These are phyloP conservation scores for Blepharisma undulans DNA, from an alignment of 169 alveolate species.

Conservation along the genomic window DNA sequence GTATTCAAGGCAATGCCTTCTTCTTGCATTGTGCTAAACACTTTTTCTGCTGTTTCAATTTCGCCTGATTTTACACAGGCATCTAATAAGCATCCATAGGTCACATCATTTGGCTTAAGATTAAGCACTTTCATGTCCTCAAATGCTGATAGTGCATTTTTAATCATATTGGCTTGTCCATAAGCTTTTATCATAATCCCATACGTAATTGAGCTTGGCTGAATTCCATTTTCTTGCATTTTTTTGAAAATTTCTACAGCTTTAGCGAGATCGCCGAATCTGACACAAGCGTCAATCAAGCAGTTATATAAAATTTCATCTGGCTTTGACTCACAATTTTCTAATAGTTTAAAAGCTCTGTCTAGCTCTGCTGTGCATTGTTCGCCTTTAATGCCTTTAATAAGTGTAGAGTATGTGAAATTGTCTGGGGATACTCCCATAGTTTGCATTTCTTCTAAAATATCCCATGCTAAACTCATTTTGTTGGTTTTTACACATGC, in stretches of 20 bases:
- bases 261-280: slow-evolving; percentile 71
- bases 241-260: slow-evolving; percentile 77
- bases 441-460: slow-evolving; percentile 78
- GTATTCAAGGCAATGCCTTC: slow-evolving; percentile 75
- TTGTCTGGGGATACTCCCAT: slow-evolving; percentile 80
- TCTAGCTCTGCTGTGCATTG: slow-evolving; percentile 53
- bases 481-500: slow-evolving; percentile 90
- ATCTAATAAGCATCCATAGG: slow-evolving; percentile 68
- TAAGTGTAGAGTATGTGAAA: slow-evolving; percentile 82
- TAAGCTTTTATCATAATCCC: slow-evolving; percentile 87
- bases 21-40: slow-evolving; percentile 70
- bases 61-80: slow-evolving; percentile 81
- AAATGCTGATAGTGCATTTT: slow-evolving; percentile 70
- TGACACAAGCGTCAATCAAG: slow-evolving; percentile 87
- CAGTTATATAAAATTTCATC: slow-evolving; percentile 89
- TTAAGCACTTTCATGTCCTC: slow-evolving; percentile 67
- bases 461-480: slow-evolving; percentile 78
- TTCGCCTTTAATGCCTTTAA: slow-evolving; percentile 80
- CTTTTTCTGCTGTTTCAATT: slow-evolving; percentile 73
- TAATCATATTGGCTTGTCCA: slow-evolving; percentile 78
- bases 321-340: slow-evolving; percentile 51
- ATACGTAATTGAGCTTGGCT: slow-evolving; percentile 80
- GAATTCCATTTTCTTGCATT: slow-evolving; percentile 71
- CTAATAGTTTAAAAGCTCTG: slow-evolving; percentile 62
- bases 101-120: slow-evolving; percentile 74